phyloP scores from a whole-genome alignment of 768 basidiomycete genomes.

The Lactifluus pinguis region DNA sequence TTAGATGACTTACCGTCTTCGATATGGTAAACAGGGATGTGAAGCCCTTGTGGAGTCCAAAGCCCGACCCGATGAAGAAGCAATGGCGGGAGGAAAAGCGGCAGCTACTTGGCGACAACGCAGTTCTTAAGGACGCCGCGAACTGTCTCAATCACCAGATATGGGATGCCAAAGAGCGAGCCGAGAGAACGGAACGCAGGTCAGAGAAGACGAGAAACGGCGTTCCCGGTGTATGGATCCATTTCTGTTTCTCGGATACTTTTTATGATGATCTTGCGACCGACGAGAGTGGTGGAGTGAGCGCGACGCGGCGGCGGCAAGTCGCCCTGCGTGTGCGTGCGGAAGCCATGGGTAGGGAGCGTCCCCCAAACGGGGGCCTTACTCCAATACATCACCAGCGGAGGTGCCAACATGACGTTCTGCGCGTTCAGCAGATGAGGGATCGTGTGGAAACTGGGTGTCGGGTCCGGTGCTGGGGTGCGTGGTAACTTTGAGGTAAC shows the following conservation, averaged over 20 bases:
- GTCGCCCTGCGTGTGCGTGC: slow-evolving; percentile 70
- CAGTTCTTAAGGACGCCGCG: slow-evolving; percentile 60
- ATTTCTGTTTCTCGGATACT: background rate
- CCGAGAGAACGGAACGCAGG: slow-evolving; percentile 43
- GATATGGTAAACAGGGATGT: too few species aligned
- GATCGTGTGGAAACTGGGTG: slow-evolving; percentile 34
- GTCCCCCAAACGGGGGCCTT: slow-evolving; percentile 72
- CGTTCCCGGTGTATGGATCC: slow-evolving; percentile 43
- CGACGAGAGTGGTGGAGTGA: too few species aligned
- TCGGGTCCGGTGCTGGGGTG: slow-evolving; percentile 7
- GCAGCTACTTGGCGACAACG: slow-evolving; percentile 59
- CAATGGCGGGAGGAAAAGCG: slow-evolving; percentile 64
- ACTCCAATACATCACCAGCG: slow-evolving; percentile 81
- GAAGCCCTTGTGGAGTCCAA: too few species aligned
- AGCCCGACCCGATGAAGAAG: slow-evolving; percentile 55
- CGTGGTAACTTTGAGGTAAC: slow-evolving; percentile 5
- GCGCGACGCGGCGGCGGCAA: too few species aligned
- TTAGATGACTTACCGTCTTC: too few species aligned
- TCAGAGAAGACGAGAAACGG: slow-evolving; percentile 40
- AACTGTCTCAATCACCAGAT: slow-evolving; percentile 57
- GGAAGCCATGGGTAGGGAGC: slow-evolving; percentile 57
- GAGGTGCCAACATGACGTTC: slow-evolving; percentile 50
- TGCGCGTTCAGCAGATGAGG: slow-evolving; percentile 52
- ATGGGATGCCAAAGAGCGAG: slow-evolving; percentile 48
- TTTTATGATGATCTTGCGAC: too few species aligned